Evolutionary conservation across 345 rosid species (phyloP).

Genomic region (Salix purpurea): DNA sequence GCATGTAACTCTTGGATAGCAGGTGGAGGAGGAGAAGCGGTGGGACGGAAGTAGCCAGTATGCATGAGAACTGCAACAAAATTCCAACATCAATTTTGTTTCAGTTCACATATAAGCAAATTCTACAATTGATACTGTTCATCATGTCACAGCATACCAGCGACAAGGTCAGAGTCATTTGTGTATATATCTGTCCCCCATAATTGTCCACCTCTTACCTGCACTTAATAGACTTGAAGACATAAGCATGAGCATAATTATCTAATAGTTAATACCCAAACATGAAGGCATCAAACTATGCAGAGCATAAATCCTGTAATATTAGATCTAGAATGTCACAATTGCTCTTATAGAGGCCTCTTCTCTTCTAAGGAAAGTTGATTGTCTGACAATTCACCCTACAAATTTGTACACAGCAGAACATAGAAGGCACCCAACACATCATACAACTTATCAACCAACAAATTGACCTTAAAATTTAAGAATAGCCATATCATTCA

Average conservation of each 20-base stretch:
- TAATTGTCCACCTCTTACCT: slow-evolving; percentile 98
- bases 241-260: neutral
- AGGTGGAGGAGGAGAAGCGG: slow-evolving; percentile 93
- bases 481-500: neutral
- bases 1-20: slow-evolving; percentile 90
- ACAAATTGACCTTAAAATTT: neutral
- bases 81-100: slow-evolving; percentile 18
- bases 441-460: neutral
- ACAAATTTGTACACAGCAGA: neutral
- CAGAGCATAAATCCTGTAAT: neutral
- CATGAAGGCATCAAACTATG: neutral
- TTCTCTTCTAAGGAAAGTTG: neutral
- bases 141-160: slow-evolving; percentile 50
- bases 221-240: slow-evolving; percentile 22
- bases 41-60: slow-evolving; percentile 96
- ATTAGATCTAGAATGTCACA: neutral
- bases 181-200: slow-evolving; percentile 99
- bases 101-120: slow-evolving; percentile 1
- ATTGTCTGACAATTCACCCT: neutral
- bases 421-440: neutral
- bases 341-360: neutral
- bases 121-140: neutral
- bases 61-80: slow-evolving; percentile 88
- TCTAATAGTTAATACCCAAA: neutral
- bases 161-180: slow-evolving; percentile 97